Percentiles rank a stretch among this genome's conserved stretches.
Conservation (phyloP, 2,329 filamentous ascomycete species). For the Penicillium crustosum region DNA sequence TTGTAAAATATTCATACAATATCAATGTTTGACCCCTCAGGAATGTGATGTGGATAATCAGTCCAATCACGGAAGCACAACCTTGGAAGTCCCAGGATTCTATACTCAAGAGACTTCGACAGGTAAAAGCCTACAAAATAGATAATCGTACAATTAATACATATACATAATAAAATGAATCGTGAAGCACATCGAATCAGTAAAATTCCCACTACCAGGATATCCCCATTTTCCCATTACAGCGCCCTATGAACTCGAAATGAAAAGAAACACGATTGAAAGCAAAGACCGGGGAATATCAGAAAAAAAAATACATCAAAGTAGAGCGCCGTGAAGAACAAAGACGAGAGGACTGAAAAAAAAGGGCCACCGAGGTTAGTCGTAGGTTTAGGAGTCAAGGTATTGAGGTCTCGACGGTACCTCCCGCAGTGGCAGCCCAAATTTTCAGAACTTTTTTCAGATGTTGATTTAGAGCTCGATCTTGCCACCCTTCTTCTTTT, state of each 20-base stretch:
- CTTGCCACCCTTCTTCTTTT: constrained; percentile 78
- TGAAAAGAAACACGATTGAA: constrained; percentile 16
- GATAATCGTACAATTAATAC: not conserved
- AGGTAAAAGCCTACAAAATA: not conserved
- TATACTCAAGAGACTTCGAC: not conserved
- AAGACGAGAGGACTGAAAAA: constrained; percentile 10
- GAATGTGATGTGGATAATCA: not conserved
- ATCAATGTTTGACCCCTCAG: not conserved
- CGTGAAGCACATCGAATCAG: constrained; percentile 14
- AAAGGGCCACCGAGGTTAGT: not conserved
- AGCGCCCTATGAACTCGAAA: constrained; percentile 39
- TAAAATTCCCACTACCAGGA: constrained; percentile 37
- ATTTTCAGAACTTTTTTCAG: constrained; percentile 8
- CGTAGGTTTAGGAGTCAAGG: constrained; percentile 1
- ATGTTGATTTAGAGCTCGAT: constrained; percentile 6
- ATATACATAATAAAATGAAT: not conserved
- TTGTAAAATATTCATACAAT: not conserved
- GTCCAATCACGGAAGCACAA: not conserved
- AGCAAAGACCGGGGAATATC: constrained; percentile 28
- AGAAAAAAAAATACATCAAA: constrained; percentile 28
- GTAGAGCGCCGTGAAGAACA: constrained; percentile 29
- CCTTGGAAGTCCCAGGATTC: not conserved
- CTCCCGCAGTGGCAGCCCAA: constrained; percentile 4
- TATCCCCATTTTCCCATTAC: constrained; percentile 42
- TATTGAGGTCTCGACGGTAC: not conserved